phyloP scores from a whole-genome alignment of 352 stramenopile genomes.

The Phytopythium sindhum region DNA sequence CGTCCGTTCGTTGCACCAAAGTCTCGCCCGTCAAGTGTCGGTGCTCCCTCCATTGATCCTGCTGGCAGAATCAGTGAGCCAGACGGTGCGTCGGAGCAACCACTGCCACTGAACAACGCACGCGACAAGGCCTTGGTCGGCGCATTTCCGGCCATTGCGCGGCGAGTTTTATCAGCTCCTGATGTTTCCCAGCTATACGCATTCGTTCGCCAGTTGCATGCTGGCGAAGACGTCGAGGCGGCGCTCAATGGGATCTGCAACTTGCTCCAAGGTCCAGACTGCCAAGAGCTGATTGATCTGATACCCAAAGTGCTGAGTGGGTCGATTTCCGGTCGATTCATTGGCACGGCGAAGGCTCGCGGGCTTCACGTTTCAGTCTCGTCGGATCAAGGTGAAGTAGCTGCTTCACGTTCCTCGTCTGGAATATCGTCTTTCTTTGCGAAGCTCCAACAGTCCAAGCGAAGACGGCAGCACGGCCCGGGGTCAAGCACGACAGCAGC shows the following conservation, averaged over 20 bases:
- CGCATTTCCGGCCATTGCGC: slow-evolving; percentile 48
- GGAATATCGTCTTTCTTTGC: slow-evolving; percentile 59
- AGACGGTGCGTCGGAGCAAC: neutral
- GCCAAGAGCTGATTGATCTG: slow-evolving; percentile 52
- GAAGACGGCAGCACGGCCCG: slow-evolving; percentile 32
- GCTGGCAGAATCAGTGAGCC: neutral
- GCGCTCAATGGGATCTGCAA: slow-evolving; percentile 46
- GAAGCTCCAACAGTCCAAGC: slow-evolving; percentile 61
- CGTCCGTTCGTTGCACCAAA: slow-evolving; percentile 50
- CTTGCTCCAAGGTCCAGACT: slow-evolving; percentile 34
- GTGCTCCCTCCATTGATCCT: neutral
- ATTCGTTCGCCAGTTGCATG: slow-evolving; percentile 56
- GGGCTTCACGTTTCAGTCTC: slow-evolving; percentile 28
- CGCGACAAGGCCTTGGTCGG: slow-evolving; percentile 21
- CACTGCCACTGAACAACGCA: neutral
- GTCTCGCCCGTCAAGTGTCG: slow-evolving; percentile 8
- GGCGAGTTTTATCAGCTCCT: slow-evolving; percentile 40
- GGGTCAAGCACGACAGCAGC: slow-evolving; percentile 30
- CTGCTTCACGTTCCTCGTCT: neutral
- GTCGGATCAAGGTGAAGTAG: neutral
- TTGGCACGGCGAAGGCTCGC: slow-evolving; percentile 29
- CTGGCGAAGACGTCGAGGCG: slow-evolving; percentile 32
- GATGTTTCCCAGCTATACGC: slow-evolving; percentile 55
- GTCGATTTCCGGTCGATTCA: slow-evolving; percentile 41
- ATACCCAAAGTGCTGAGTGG: slow-evolving; percentile 62